phyloP scores from a whole-genome alignment of 208 protist species.

The Crithidia brevicula region DNA sequence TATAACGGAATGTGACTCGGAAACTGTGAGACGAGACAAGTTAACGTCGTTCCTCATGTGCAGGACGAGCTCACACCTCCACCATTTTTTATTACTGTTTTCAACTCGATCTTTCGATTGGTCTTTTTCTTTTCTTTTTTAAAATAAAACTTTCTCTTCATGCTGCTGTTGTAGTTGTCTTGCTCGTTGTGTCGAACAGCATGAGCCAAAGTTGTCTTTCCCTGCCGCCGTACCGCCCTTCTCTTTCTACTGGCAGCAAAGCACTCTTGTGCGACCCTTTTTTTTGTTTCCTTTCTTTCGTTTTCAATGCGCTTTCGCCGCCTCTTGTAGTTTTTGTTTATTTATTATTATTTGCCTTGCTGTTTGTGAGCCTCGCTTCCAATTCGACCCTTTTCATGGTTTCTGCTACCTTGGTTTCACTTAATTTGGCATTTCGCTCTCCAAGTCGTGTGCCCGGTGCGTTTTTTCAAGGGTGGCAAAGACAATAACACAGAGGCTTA shows the following conservation, averaged over 20 bases:
- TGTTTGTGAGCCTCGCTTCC: background rate
- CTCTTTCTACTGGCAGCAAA: background rate
- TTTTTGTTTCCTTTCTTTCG: background rate
- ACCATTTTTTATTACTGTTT: no score
- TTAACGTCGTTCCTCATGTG: slow-evolving; percentile 38
- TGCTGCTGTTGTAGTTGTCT: background rate
- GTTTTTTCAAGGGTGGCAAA: no score
- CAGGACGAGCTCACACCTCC: background rate
- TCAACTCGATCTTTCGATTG: slow-evolving; percentile 6
- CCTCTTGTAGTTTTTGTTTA: background rate
- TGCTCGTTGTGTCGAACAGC: background rate
- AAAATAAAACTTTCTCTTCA: background rate
- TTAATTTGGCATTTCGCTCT: no score
- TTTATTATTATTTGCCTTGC: slow-evolving; percentile 3
- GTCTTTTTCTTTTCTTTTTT: slow-evolving; percentile 11
- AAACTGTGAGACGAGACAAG: slow-evolving; percentile 39
- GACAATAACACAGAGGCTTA: no score
- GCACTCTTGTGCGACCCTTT: background rate
- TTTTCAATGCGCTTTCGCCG: no score
- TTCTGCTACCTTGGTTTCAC: no score
- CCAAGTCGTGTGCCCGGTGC: no score
- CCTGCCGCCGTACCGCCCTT: background rate
- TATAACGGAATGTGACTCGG: background rate
- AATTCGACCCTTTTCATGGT: background rate
- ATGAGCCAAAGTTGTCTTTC: background rate